phyloP scores from a whole-genome alignment of 805 yeast genomes.

The Debaryomyces tyrocola region DNA sequence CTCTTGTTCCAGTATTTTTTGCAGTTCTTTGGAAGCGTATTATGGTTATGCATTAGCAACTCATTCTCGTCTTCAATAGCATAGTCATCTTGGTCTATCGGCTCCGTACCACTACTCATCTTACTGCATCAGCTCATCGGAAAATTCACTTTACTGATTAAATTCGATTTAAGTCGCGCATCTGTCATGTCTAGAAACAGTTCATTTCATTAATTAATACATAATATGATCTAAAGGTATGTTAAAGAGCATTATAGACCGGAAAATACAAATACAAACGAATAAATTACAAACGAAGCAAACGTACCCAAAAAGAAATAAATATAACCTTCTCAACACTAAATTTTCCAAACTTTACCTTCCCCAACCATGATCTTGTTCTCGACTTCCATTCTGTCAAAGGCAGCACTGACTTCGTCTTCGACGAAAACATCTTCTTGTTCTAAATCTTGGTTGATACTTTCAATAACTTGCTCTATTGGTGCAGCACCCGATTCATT shows the following conservation, averaged over 20 bases:
- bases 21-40: conserved; percentile 40
- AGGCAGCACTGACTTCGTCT: conserved; percentile 31
- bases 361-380: conserved; percentile 38
- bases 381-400: conserved; percentile 33
- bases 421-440: conserved; percentile 39
- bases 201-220: neutral
- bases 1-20: conserved; percentile 64
- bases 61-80: conserved; percentile 21
- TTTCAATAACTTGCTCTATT: conserved; percentile 28
- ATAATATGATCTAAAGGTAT: neutral
- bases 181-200: neutral
- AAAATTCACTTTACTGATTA: neutral
- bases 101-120: neutral
- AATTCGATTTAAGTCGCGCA: neutral
- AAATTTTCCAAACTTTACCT: conserved; percentile 40
- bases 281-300: neutral
- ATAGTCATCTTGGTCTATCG: conserved; percentile 1
- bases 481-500: conserved; percentile 33
- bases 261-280: neutral
- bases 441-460: conserved; percentile 33
- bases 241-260: neutral
- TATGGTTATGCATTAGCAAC: conserved; percentile 36
- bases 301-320: neutral
- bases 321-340: conserved; percentile 3
- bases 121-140: neutral